Evolutionary conservation across 352 stramenopile genomes (phyloP), one percentile per base, ranked within the genome.

Genomic region (Albugo candida): DNA sequence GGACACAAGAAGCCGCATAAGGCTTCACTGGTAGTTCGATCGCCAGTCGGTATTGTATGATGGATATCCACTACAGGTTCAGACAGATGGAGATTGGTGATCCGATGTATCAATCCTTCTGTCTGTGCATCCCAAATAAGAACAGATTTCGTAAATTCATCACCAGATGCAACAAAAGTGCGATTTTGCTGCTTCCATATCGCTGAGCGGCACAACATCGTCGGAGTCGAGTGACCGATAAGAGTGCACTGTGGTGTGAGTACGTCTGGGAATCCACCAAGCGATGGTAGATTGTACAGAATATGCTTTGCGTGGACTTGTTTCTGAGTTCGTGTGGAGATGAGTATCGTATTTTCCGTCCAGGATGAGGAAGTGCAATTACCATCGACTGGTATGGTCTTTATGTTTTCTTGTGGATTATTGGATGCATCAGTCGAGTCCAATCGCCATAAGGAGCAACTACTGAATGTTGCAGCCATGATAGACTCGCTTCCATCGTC

Each of bases 141-240:
- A 21, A 60, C 12, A 20, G 59, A 42, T 12, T 61, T 45, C 20
- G 36, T 40, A n/a, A 35, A 41, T 8, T 59, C 53, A 34, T 67
- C 59, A 1, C 56, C 59, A 19, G 52, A 62, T 14, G 56, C 59
- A 1, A 67, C 50, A 11, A 54, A 11, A 13, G 44, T 40, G 2
- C 20, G 36, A 5, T 44, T 41, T 14, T 55, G 14, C n/a, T 39
- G 27, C 12, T 47, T 37, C 65, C 65, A 81, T 21, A 72, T 51
- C 14, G 66, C 60, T 13, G 68, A 76, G 11, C 68, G 59, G 34
- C 58, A 65, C 35, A 78, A 53, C 35, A 66, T 56, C 0, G 64
- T 58, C 1, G 64, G 55, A 16, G 68, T 65, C 16, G 63, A 58
- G 36, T 78, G 60, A 17, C 65, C 65, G 12, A 48, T 48, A 31